Evolutionary conservation across 768 basidiomycete species (phyloP).

Genomic region (Austroboletus eburneus): DNA sequence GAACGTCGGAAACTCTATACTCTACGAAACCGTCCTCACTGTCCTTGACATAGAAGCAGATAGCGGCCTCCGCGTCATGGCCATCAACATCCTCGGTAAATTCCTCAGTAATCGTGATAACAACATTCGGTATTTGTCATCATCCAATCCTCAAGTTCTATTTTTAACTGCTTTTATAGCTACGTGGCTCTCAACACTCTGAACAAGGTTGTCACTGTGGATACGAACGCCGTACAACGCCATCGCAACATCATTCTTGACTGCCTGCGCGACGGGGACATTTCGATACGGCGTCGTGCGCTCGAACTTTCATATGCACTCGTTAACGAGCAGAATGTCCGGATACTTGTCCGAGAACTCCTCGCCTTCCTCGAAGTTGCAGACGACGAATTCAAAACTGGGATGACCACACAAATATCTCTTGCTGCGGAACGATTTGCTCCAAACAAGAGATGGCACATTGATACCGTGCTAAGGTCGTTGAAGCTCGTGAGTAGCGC

Average conservation of each 20-base stretch:
- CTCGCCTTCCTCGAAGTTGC: slow-evolving; percentile 97
- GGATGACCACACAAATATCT: slow-evolving; percentile 96
- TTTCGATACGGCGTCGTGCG: slow-evolving; percentile 95
- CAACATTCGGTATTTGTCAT: slow-evolving; percentile 81
- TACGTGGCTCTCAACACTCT: slow-evolving; percentile 98
- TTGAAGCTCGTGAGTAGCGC: slow-evolving; percentile 73
- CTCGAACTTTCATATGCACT: slow-evolving; percentile 96
- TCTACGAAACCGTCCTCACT: slow-evolving; percentile 96
- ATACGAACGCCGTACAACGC: slow-evolving; percentile 96
- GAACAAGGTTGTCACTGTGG: slow-evolving; percentile 97
- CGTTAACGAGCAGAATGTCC: slow-evolving; percentile 92
- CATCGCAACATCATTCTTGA: slow-evolving; percentile 99
- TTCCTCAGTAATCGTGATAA: slow-evolving; percentile 97
- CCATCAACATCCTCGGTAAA: slow-evolving; percentile 98
- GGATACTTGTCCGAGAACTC: slow-evolving; percentile 86
- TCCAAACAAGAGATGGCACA: slow-evolving; percentile 98
- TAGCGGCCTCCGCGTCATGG: slow-evolving; percentile 94
- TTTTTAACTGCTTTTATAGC: slow-evolving; percentile 37
- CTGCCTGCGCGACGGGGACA: slow-evolving; percentile 97
- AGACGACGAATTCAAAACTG: slow-evolving; percentile 97
- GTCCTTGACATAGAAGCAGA: slow-evolving; percentile 98
- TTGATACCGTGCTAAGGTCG: slow-evolving; percentile 92
- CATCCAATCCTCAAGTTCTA: background rate
- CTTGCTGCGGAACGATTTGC: slow-evolving; percentile 95
- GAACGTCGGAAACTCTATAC: slow-evolving; percentile 96